Base-by-base conservation (phyloP, 2,329 filamentous ascomycete genomes). In the Microcyclospora pomicola region DNA sequence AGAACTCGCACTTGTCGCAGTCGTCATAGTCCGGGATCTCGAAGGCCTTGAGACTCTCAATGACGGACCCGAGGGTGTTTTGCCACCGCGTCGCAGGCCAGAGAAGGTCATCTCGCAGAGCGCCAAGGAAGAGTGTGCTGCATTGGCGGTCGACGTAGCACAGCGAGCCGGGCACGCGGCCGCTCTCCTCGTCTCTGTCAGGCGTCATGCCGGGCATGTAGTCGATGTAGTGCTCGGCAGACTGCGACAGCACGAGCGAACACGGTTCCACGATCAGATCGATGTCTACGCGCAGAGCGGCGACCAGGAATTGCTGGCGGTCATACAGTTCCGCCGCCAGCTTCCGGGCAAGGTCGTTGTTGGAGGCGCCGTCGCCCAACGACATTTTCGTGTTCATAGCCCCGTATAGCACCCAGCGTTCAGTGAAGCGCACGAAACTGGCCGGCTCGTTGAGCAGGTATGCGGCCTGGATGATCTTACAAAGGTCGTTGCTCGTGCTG, bases 341-440 rank as follows among this genome's bases (percentile, higher is more conserved):
- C n/a, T 27, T 15, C 13, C 13, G 27, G n/a, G 36, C 37, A 6
- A 42, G 34, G 10, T 39, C 19, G 30, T 28, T 35, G n/a, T 31
- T 19, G 31, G 15, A 12, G 10, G 35, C 15, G 33, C 10, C 27
- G 28, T 16, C 11, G 15, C 16, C 6, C 9, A 34, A n/a, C 4
- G 34, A 24, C 12, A 37, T 16, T 7, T 35, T 37, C 13, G 33
- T 35, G 6, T 37, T 33, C 11, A 44, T 12, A 9, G 44, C 33
- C 29, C 39, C 37, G 5, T 32, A 31, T n/a, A 43, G 41, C 15
- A 53, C 38, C 40, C 42, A 55, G 36, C 43, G 46, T 12, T 45
- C 40, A 9, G 50, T 49, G 43, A 54, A 52, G 32, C 52, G 47
- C 3, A 50, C 44, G 44, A 55, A 55, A 38, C 41, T 54, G 37